Base-by-base conservation (phyloP, 176 grass and related monocot species). In the Cenchrus americanus region DNA sequence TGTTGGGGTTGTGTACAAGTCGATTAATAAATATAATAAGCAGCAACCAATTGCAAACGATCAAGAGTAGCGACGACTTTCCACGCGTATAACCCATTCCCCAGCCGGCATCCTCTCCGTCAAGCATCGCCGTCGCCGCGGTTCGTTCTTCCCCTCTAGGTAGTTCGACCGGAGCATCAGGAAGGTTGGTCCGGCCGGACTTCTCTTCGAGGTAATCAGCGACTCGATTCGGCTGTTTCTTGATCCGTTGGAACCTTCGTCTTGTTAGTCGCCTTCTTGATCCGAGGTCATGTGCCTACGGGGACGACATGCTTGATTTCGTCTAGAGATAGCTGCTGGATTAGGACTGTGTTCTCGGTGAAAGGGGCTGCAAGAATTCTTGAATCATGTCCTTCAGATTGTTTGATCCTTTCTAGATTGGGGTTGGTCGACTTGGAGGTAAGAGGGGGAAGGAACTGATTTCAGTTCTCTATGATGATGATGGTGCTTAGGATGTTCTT, bases 361-460 rank as follows among this genome's bases (percentile, higher is more conserved):
- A 48, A 34, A 4, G 2, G 1, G 17, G 5, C 8, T 24, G 10
- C 43, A 34, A 37, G 34, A 63, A 22, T 61, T 43, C 41, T 58
- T 42, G 52, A 43, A 78, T 64, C 73, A 2, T 71, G 22, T 30
- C 44, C 1, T n/a, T 50, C 71, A 47, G 62, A 44, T 10, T 15
- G 18, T 19, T 62, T 69, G n/a, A 10, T 81, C 18, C 1, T 8
- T 76, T 37, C 14, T 32, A 34, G 46, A 62, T 62, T 24, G 24
- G 71, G 62, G 65, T 82, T 89, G 62, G 65, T 82, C 85, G 88
- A 86, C 83, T 71, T 77, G 0, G 55, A 24, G 6, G 70, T 46
- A 52, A 13, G 22, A 30, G 59, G 22, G 64, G 8, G 34, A 61
- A 78, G 2, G 43, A 62, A 50, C 10, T 27, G 61, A 18, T 19